Conservation (phyloP, 805 yeast species). For the Metschnikowia drakensbergensis region DNA sequence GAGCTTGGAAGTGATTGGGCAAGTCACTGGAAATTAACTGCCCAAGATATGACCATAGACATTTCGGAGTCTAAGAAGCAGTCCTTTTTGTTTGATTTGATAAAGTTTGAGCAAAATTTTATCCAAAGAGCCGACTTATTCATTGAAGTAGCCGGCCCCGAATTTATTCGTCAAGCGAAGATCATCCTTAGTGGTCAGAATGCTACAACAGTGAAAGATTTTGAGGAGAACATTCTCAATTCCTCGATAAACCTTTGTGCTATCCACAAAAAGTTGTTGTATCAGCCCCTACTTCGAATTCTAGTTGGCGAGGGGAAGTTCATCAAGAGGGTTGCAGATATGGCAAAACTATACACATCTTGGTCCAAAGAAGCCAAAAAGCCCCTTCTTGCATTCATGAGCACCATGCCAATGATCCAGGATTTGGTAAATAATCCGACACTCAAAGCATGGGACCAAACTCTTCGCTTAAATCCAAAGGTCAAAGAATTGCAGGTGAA, state of each 20-base stretch:
- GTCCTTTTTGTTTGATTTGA: slow-evolving; percentile 70
- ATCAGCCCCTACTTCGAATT: slow-evolving; percentile 56
- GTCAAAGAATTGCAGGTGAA: slow-evolving; percentile 43
- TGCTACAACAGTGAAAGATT: slow-evolving; percentile 36
- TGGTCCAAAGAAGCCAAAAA: slow-evolving; percentile 61
- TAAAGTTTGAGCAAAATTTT: slow-evolving; percentile 66
- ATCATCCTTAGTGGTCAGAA: slow-evolving; percentile 19
- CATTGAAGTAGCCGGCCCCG: slow-evolving; percentile 45
- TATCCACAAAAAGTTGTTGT: slow-evolving; percentile 50
- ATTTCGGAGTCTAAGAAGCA: slow-evolving; percentile 59
- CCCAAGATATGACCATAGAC: slow-evolving; percentile 50
- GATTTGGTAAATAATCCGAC: slow-evolving; percentile 48
- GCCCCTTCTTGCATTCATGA: slow-evolving; percentile 57
- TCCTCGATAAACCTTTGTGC: slow-evolving; percentile 54
- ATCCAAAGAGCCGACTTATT: slow-evolving; percentile 65
- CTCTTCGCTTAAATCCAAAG: slow-evolving; percentile 47
- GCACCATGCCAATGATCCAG: slow-evolving; percentile 56
- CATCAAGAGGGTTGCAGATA: slow-evolving; percentile 44
- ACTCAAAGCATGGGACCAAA: slow-evolving; percentile 58
- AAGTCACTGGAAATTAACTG: slow-evolving; percentile 58
- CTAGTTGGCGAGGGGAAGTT: slow-evolving; percentile 63
- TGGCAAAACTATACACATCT: slow-evolving; percentile 57
- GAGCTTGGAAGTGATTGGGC: slow-evolving; percentile 54
- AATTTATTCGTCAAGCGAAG: slow-evolving; percentile 31
- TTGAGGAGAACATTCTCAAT: slow-evolving; percentile 54